These are phyloP conservation scores for Arctostaphylos glauca DNA, from an alignment of 148 eudicot species.

Conservation along the genomic window DNA sequence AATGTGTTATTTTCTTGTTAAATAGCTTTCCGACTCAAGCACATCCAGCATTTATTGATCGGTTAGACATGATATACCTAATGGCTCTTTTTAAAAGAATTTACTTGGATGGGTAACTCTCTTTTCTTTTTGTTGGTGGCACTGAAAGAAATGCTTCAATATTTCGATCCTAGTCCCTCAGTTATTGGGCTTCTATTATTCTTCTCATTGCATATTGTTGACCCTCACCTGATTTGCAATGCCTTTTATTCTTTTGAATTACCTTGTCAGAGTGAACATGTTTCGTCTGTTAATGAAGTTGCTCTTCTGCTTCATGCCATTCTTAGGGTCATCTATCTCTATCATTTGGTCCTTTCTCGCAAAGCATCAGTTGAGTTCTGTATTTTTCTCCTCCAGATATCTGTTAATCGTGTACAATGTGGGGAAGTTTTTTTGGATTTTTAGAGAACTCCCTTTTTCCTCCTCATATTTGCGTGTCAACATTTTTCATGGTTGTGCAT, in stretches of 20 bases:
- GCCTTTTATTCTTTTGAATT: background rate
- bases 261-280: background rate
- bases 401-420: background rate
- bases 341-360: background rate
- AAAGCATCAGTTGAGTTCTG: background rate
- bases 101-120: too few relatives aligned
- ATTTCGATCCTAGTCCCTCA: too few relatives aligned
- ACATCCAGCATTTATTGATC: too few relatives aligned
- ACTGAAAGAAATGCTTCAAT: too few relatives aligned
- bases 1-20: too few relatives aligned
- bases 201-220: constrained; percentile 1
- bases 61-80: too few relatives aligned
- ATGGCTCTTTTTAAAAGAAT: too few relatives aligned
- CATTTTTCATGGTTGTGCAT: background rate
- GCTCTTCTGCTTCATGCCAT: background rate
- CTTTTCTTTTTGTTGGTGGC: too few relatives aligned
- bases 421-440: too few relatives aligned
- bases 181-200: background rate
- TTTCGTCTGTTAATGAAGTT: background rate
- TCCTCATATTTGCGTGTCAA: background rate
- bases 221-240: background rate
- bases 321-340: background rate
- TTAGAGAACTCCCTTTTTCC: too few relatives aligned
- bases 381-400: background rate
- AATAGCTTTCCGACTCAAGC: too few relatives aligned